Evolutionary conservation across 495 filamentous ascomycete species (phyloP), one percentile per base, ranked within the genome.

Genomic region (Hyaloscypha bicolor): DNA sequence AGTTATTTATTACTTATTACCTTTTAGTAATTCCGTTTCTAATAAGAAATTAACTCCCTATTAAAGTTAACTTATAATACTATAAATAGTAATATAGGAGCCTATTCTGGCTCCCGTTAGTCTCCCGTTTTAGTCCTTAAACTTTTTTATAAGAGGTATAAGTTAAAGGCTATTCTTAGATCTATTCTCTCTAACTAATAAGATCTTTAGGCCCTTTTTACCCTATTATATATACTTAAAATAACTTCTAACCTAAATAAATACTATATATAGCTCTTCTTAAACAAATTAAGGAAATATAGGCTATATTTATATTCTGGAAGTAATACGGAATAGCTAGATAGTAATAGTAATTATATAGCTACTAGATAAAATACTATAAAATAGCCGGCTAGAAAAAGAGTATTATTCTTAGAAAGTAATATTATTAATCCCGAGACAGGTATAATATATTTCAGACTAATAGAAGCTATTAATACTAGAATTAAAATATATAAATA

Each of bases 241-340:
- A 59, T 59, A n/a, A 59, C 56, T 59, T 59, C 56, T 25, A 9
- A 59, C 22, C 56, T 29, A 55, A n/a, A 64, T 29, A 64, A 64
- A 55, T 42, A 42, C 42, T 16, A 64, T 30, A 64, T 42, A 30
- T 42, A 31, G 62, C 16, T 64, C 45, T 33, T 59, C 1, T 59
- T 59, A n/a, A 59, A 59, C 56, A 59, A 1, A 35, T 59, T 59
- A n/a, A 59, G 56, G 56, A 25, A 59, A 59, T 25, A 25, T 59
- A 25, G 56, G 56, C 56, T 59, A 64, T 55, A 42, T 64, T n/a
- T 42, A 14, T 42, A 64, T 35, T 42, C 60, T 62, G 30, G 25
- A 29, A 64, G 29, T 19, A 12, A 16, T n/a, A 64, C 29, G 62
- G 42, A 56, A 30, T 42, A 56, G 62, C 39, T 16, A 55, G 62